These are phyloP conservation scores for Ulmus americana DNA, from an alignment of 331 rosid species.

Conservation along the genomic window DNA sequence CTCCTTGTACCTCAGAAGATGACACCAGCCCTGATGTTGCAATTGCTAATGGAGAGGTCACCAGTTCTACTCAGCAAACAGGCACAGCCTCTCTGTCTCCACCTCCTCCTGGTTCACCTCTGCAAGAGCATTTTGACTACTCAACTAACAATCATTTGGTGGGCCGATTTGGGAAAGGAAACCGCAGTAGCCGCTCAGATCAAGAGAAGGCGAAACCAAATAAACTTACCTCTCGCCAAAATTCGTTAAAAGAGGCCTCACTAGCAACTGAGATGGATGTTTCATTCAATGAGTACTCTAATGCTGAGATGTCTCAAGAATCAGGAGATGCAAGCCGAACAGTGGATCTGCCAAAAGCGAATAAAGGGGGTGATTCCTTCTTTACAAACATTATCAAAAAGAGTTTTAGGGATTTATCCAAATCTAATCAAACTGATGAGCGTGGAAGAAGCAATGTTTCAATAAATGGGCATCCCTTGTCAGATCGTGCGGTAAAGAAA, in stretches of 20 bases:
- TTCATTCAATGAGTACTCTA: conserved; percentile 66
- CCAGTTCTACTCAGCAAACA: conserved; percentile 37
- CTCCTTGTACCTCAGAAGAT: conserved; percentile 67
- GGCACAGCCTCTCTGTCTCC: conserved; percentile 41
- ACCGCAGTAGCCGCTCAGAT: conserved; percentile 69
- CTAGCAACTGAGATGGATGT: conserved; percentile 87
- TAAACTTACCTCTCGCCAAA: conserved; percentile 57
- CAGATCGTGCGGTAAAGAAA: conserved; percentile 65
- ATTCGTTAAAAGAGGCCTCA: conserved; percentile 71
- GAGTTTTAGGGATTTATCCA: conserved; percentile 60
- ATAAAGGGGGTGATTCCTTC: conserved; percentile 71
- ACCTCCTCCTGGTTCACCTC: conserved; percentile 70
- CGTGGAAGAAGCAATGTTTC: conserved; percentile 43
- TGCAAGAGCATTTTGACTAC: conserved; percentile 63
- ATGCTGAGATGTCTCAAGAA: conserved; percentile 61
- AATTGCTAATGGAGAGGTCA: conserved; percentile 35
- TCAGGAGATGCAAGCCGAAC: conserved; percentile 59
- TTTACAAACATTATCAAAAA: conserved; percentile 70
- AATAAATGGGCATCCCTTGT: conserved; percentile 60
- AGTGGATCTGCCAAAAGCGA: conserved; percentile 50
- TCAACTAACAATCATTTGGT: conserved; percentile 44
- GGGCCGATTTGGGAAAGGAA: conserved; percentile 68
- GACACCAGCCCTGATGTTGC: conserved; percentile 55
- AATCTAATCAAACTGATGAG: conserved; percentile 47
- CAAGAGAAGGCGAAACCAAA: conserved; percentile 59